Percentiles rank a stretch among this genome's conserved stretches.
These are phyloP conservation scores for Eremothecium cymbalariae DNA, from an alignment of 1,139 yeast species.

Conservation along the genomic window DNA sequence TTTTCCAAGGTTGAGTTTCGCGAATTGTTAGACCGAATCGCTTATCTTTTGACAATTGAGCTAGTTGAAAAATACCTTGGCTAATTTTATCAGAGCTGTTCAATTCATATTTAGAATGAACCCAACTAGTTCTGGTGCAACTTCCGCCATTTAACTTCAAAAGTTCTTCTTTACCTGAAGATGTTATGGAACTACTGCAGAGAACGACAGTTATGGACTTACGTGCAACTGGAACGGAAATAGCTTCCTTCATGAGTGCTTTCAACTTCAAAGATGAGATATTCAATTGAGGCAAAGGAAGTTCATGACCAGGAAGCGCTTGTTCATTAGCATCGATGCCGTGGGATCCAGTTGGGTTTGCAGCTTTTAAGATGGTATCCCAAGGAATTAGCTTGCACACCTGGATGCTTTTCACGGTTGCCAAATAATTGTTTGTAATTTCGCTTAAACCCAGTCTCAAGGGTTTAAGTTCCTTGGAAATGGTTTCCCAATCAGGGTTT, in stretches of 20 bases:
- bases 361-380: conserved; percentile 49
- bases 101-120: conserved; percentile 63
- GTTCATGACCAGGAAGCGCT: conserved; percentile 62
- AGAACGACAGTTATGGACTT: conserved; percentile 68
- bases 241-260: conserved; percentile 49
- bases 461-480: conserved; percentile 47
- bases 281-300: conserved; percentile 65
- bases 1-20: conserved; percentile 52
- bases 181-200: conserved; percentile 37
- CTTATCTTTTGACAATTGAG: conserved; percentile 51
- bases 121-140: conserved; percentile 70
- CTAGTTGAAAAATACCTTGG: conserved; percentile 47
- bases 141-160: conserved; percentile 76
- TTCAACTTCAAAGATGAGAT: conserved; percentile 57
- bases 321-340: conserved; percentile 62
- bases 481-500: conserved; percentile 34
- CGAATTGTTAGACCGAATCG: conserved; percentile 60
- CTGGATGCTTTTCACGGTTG: conserved; percentile 66
- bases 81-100: conserved; percentile 36
- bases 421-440: conserved; percentile 70
- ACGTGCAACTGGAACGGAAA: conserved; percentile 54
- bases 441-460: conserved; percentile 76
- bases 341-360: conserved; percentile 56
- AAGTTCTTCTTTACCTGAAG: conserved; percentile 47
- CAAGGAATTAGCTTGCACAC: conserved; percentile 65